These are phyloP conservation scores for Lepidium africanum DNA, from an alignment of 345 rosid genomes.

Conservation along the genomic window DNA sequence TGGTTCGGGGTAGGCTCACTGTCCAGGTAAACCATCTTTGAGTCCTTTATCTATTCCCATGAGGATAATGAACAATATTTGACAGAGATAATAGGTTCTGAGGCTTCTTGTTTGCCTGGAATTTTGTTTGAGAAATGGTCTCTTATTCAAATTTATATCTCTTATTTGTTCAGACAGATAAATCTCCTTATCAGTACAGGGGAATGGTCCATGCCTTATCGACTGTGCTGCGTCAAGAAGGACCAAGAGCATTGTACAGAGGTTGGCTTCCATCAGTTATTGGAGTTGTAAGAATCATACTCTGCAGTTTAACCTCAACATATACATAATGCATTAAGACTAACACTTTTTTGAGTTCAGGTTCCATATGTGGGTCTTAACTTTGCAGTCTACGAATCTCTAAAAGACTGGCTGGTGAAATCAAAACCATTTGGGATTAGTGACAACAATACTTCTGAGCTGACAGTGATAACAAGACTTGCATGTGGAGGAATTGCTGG, in stretches of 20 bases:
- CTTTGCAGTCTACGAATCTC: conserved; percentile 94
- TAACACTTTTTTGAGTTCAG: conserved; percentile 34
- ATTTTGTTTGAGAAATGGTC: too few relatives aligned
- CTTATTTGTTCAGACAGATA: conserved; percentile 54
- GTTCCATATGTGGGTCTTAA: conserved; percentile 97
- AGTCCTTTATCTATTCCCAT: too few relatives aligned
- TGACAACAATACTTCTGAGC: conserved; percentile 45
- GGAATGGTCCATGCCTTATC: conserved; percentile 86
- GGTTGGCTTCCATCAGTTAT: conserved; percentile 99
- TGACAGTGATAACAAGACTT: conserved; percentile 76
- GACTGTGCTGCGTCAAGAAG: conserved; percentile 88
- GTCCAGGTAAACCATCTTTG: conserved; percentile 61
- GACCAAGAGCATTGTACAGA: conserved; percentile 86
- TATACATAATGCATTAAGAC: background rate
- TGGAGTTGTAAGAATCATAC: conserved; percentile 76
- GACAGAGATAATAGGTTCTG: too few relatives aligned
- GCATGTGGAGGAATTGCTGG: conserved; percentile 98
- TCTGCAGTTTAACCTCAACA: background rate
- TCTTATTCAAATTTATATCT: too few relatives aligned
- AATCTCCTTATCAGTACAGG: conserved; percentile 82
- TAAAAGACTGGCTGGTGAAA: conserved; percentile 79
- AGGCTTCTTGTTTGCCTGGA: too few relatives aligned
- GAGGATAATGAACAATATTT: too few relatives aligned
- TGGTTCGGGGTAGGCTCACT: conserved; percentile 98
- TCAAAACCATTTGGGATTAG: conserved; percentile 57